A percentile compares a stretch with the other conserved stretches of the same genome.
Conservation (phyloP, 805 yeast genomes). For the Ascoidea tarda region DNA sequence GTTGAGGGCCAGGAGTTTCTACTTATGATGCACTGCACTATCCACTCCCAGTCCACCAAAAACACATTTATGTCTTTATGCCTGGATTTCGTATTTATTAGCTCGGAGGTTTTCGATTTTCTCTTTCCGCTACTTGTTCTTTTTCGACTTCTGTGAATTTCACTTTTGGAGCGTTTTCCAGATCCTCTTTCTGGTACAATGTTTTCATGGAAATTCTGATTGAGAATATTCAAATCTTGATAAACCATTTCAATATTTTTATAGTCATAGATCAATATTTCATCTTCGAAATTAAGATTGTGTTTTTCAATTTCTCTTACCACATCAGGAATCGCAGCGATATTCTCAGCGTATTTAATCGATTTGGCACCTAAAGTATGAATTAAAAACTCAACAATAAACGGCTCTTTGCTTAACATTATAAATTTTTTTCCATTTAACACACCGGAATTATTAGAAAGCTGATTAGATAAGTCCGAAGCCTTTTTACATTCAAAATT, state of each 20-base stretch:
- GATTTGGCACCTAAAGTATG: constrained; percentile 29
- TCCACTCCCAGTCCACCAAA: constrained; percentile 50
- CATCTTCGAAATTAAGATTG: constrained; percentile 1
- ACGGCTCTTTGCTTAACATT: constrained; percentile 13
- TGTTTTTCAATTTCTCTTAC: not conserved
- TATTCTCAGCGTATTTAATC: constrained; percentile 5
- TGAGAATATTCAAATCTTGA: not conserved
- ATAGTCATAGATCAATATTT: constrained; percentile 18
- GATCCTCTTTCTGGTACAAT: not conserved
- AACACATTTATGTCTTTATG: constrained; percentile 10
- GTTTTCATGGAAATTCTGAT: not conserved
- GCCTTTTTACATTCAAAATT: constrained; percentile 18
- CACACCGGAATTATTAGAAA: constrained; percentile 23
- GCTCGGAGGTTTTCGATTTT: not conserved
- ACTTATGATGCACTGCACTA: constrained; percentile 43
- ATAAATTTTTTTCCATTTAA: constrained; percentile 12
- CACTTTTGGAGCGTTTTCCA: not conserved
- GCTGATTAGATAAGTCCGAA: constrained; percentile 23
- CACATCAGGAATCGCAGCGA: not conserved
- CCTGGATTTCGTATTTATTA: not conserved
- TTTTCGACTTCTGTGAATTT: constrained; percentile 1
- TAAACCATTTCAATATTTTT: constrained; percentile 2
- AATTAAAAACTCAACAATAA: constrained; percentile 26
- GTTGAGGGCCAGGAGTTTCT: constrained; percentile 14
- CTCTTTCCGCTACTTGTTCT: not conserved